Base-by-base conservation (phyloP, 1,139 yeast species). In the Zygosaccharomyces pseudobailii region DNA sequence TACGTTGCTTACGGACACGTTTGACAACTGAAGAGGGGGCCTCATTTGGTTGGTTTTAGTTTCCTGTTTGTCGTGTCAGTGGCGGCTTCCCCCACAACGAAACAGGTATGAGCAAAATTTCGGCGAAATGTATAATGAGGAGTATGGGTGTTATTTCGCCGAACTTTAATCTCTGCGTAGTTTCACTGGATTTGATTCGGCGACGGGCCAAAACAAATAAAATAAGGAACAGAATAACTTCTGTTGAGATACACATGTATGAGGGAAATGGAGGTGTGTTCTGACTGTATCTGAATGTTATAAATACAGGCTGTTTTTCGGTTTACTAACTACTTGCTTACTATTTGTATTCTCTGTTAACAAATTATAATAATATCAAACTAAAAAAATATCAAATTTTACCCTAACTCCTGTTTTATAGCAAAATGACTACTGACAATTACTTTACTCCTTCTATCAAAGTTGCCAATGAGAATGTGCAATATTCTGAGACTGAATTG, bases 401-500 rank as follows among this genome's bases (percentile, higher is more conserved):
- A n/a, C n/a, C n/a, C 13, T 5, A 10, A 10, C 32, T n/a, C 24
- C 25, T 6, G 10, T 30, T 2, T 30, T 30, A 10, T 9, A 30
- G 3, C 9, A 19, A 30, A 23, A 49, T 49, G 52, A 49, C 50
- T 24, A 45, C 43, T 23, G 47, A 42, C 28, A 41, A 38, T 17
- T 49, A 46, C 28, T 49, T 46, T 32, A 37, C 43, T 13, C 54
- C 52, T 34, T 23, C 73, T 44, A 82, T 87, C 59, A 72, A 80
- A 53, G 83, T 83, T 62, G 76, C 80, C 59, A 79, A 87, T 48
- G 81, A 79, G 63, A 80, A 80, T 60, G 75, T 85, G 55, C 70
- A 70, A 53, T 78, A 77, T 62, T 73, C 79, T 54, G 85, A 77
- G 55, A 74, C 78, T 52, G 73, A 79, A 50, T 78, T 87, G 58